phyloP scores from a whole-genome alignment of 192 early-diverging fungal genomes.

The Linnemannia hyalina region DNA sequence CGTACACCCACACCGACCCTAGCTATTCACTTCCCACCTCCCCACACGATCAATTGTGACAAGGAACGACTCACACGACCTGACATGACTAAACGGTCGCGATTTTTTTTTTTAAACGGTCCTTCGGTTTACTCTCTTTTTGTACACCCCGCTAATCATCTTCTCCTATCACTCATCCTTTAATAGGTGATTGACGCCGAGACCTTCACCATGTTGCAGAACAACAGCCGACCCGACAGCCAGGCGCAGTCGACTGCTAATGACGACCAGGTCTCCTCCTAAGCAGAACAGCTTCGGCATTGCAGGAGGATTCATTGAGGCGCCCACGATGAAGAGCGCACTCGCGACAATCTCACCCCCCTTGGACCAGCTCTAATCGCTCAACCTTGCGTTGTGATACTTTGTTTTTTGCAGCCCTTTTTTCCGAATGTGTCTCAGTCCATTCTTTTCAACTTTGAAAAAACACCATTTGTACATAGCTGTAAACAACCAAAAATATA shows the following conservation, averaged over 20 bases:
- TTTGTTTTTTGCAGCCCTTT: too few species aligned
- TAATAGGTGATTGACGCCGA: conserved; percentile 46
- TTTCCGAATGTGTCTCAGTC: too few species aligned
- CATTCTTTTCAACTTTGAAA: too few species aligned
- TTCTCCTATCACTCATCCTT: not conserved
- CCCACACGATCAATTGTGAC: not conserved
- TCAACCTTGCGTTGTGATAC: too few species aligned
- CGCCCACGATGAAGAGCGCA: not conserved
- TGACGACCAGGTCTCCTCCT: not conserved
- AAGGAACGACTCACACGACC: not conserved
- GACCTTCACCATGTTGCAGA: conserved; percentile 35
- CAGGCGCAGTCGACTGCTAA: not conserved
- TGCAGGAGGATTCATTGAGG: not conserved
- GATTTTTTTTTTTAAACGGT: not conserved
- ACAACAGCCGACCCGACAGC: conserved; percentile 10
- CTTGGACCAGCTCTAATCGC: too few species aligned
- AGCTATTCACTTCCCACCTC: not conserved
- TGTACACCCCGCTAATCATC: not conserved
- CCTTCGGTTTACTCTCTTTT: too few species aligned
- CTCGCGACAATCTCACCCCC: too few species aligned
- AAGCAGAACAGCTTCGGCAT: not conserved
- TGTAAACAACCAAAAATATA: not conserved
- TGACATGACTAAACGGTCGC: not conserved
- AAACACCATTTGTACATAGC: too few species aligned
- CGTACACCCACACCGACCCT: not conserved